Evolutionary conservation across 2,329 filamentous ascomycete species (phyloP).

Genomic region (Metarhizium brunneum): DNA sequence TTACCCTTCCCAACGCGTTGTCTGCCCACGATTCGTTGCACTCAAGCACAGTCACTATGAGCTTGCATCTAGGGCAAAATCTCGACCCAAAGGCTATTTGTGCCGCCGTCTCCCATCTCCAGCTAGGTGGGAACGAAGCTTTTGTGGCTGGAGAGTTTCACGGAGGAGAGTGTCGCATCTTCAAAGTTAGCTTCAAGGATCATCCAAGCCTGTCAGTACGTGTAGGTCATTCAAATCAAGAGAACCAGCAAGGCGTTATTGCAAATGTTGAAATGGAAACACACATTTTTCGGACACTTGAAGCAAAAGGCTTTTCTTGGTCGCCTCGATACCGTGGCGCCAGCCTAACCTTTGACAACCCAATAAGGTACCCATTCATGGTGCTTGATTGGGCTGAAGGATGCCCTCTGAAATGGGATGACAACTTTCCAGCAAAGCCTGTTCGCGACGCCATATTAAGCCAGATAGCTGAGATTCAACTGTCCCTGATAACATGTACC

Average conservation of each 20-base stretch:
- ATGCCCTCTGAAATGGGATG: neutral
- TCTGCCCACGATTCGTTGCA: too few species aligned
- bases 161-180: conserved; percentile 3
- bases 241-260: neutral
- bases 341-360: conserved; percentile 2
- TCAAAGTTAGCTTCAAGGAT: conserved; percentile 1
- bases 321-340: neutral
- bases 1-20: too few species aligned
- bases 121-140: neutral
- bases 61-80: too few species aligned
- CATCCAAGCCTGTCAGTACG: neutral
- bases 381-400: conserved; percentile 2
- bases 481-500: conserved; percentile 1
- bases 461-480: neutral
- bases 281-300: neutral
- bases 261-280: neutral
- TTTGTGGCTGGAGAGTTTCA: neutral
- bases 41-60: too few species aligned
- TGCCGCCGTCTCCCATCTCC: neutral
- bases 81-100: neutral
- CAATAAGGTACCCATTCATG: neutral
- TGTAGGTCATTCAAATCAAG: neutral
- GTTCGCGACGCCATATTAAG: neutral
- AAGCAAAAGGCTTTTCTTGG: conserved; percentile 1
- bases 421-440: neutral